Evolutionary conservation across 1,284 basidiomycete genomes (phyloP), one percentile per base, ranked within the genome.

Genomic region (Phellinidium pouzarii): DNA sequence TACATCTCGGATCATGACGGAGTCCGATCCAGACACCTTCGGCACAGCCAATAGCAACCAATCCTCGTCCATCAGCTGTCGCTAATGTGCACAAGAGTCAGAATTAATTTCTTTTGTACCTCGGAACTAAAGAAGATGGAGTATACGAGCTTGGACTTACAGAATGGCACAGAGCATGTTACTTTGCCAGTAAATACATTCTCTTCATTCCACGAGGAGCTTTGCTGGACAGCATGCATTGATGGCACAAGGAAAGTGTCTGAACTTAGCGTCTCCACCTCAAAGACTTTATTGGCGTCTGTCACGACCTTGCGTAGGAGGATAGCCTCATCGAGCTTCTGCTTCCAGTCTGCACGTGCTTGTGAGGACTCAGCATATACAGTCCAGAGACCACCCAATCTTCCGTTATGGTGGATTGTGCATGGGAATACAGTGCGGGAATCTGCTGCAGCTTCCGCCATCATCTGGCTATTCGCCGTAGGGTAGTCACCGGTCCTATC

Each of bases 11-110:
- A 64, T 95, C 87, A 61, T 91, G 87, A 27, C 91, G 79, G 67
- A 96, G 85, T 0, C 94, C 95, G 59, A 98, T 95, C 91, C 93
- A 98, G 1, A 98, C 91, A 34, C 95, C 95, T 63, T 97, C 92
- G 0, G 90, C 85, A 66, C 94, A 96, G 19, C 94, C 94, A 59
- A 97, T 85, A 0, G 94, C 93, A 17, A 97, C 86, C 14, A 98
- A 75, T 2, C 80, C 79, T 41, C 91, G 80, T 3, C 88, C 84
- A 65, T 97, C 92, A 4, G 80, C 75, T 2, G 92, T 92, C 50
- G 77, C 88, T 91, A 57, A 49, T 14, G 31, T 14, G 14, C 3
- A 11, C 31, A 34, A 3, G n/a, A n/a, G n/a, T n/a, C n/a, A n/a
- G n/a, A n/a, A n/a, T n/a, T n/a, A n/a, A n/a, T n/a, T n/a, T n/a